phyloP scores from a whole-genome alignment of 352 stramenopile species.

The Phytopythium boreale region DNA sequence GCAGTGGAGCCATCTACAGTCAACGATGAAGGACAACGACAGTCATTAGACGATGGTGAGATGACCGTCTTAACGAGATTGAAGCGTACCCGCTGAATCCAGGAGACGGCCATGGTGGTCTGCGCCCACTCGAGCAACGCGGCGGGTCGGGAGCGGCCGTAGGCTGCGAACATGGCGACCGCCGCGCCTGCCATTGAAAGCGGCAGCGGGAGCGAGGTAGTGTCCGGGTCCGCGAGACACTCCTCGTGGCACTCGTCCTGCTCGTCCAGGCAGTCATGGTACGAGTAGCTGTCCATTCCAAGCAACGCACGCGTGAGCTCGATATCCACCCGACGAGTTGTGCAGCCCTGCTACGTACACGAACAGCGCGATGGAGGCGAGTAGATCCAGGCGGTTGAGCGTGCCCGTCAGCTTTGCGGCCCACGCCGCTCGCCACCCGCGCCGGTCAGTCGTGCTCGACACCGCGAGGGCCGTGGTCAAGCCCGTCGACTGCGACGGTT shows the following conservation, averaged over 20 bases:
- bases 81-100: slow-evolving; percentile 5
- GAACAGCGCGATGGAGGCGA: slow-evolving; percentile 1
- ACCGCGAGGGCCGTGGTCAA: too few species aligned
- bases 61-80: neutral
- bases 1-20: slow-evolving; percentile 1
- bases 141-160: neutral
- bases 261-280: slow-evolving; percentile 6
- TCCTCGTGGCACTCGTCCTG: slow-evolving; percentile 9
- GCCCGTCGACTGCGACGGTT: neutral
- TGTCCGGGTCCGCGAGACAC: slow-evolving; percentile 8
- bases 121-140: slow-evolving; percentile 8
- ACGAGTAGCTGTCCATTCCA: neutral
- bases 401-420: neutral
- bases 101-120: slow-evolving; percentile 8
- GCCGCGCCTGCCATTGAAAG: neutral
- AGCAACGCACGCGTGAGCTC: neutral
- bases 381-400: neutral
- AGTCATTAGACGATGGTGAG: neutral
- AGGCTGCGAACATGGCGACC: slow-evolving; percentile 1
- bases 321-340: neutral
- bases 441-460: neutral
- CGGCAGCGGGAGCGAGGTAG: neutral
- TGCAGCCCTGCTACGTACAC: neutral
- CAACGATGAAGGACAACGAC: neutral
- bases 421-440: neutral